phyloP scores from a whole-genome alignment of 1,284 basidiomycete species.

The Coniferiporia sulphurascens region DNA sequence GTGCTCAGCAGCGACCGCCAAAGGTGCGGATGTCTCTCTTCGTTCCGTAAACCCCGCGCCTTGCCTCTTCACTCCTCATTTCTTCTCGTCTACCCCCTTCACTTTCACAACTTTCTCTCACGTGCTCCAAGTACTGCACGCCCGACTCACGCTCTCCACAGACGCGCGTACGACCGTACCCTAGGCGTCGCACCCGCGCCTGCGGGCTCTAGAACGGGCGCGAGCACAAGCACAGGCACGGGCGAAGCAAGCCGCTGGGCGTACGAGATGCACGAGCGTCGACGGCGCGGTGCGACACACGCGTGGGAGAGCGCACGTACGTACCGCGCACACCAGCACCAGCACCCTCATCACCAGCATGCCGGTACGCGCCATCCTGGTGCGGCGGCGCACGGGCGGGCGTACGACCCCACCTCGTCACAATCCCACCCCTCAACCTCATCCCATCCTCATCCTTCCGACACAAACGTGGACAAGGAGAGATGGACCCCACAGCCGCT shows the following conservation, averaged over 20 bases:
- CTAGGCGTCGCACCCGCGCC: constrained; percentile 16
- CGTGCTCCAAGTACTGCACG: no score
- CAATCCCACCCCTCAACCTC: not conserved
- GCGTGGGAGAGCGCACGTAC: constrained; percentile 35
- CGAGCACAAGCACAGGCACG: constrained; percentile 4
- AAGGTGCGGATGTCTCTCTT: constrained; percentile 31
- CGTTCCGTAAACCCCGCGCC: not conserved
- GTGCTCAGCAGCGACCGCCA: constrained; percentile 43
- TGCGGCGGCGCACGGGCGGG: not conserved
- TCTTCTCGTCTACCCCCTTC: not conserved
- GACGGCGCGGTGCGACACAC: constrained; percentile 34
- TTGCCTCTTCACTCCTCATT: not conserved
- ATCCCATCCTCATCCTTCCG: not conserved
- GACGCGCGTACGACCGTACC: constrained; percentile 35
- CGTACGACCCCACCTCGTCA: not conserved
- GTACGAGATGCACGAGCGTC: constrained; percentile 16
- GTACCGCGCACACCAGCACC: constrained; percentile 16
- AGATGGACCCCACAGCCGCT: not conserved
- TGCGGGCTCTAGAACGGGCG: not conserved
- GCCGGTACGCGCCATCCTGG: not conserved
- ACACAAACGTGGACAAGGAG: not conserved
- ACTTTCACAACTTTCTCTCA: no score
- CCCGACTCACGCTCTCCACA: constrained; percentile 11
- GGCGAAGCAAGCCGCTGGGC: constrained; percentile 22
- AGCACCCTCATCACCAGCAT: constrained; percentile 8